Conservation (phyloP, 2,329 filamentous ascomycete species). For the Polychaeton citri region DNA sequence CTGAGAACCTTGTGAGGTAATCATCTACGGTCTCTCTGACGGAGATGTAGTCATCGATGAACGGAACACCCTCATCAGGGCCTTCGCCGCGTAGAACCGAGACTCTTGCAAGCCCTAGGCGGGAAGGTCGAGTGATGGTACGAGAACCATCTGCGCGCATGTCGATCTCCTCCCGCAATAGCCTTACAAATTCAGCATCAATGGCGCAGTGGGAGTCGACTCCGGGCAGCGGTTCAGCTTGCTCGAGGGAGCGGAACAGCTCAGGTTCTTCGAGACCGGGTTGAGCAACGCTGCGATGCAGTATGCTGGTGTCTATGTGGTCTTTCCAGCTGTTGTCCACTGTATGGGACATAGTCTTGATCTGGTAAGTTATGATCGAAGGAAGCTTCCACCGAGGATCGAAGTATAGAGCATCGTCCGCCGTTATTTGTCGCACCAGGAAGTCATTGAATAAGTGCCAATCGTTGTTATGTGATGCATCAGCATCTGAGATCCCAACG, state of each 20-base stretch:
- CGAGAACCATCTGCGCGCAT: conserved; percentile 89
- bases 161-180: conserved; percentile 87
- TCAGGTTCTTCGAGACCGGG: conserved; percentile 17
- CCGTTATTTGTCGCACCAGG: conserved; percentile 64
- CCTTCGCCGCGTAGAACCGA: conserved; percentile 77
- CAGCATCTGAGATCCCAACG: conserved; percentile 52
- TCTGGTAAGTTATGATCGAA: conserved; percentile 74
- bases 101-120: conserved; percentile 82
- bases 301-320: conserved; percentile 65
- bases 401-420: conserved; percentile 78
- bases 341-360: conserved; percentile 65
- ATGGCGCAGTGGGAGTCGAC: conserved; percentile 61
- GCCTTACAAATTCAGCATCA: conserved; percentile 90
- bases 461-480: conserved; percentile 47
- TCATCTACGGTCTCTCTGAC: conserved; percentile 87
- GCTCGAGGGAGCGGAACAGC: conserved; percentile 15
- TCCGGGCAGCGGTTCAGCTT: conserved; percentile 44
- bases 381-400: conserved; percentile 87
- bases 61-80: conserved; percentile 65
- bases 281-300: conserved; percentile 60
- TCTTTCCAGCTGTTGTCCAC: conserved; percentile 81
- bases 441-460: conserved; percentile 99
- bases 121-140: conserved; percentile 81
- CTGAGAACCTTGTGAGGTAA: conserved; percentile 88
- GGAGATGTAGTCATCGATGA: conserved; percentile 94